Evolutionary conservation across 1,139 yeast species (phyloP), one percentile per base, ranked within the genome.

Genomic region (Geotrichum reessii): DNA sequence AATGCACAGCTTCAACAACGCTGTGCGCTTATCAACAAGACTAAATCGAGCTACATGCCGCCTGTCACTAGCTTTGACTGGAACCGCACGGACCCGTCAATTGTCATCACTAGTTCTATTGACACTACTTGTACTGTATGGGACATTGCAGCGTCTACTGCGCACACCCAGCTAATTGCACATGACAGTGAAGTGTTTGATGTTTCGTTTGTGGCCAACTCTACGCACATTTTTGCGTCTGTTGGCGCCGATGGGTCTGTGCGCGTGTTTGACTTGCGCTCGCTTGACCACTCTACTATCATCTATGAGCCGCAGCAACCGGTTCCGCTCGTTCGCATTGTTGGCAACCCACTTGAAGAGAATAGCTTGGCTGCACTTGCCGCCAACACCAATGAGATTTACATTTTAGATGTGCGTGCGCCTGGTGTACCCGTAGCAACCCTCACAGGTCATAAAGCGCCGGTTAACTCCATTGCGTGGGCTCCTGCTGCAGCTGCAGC

Each of bases 51-150:
- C 50, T 72, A 66, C 58, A 68, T 57, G 67, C 93, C 96, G 0
- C 71, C 69, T 1, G 81, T 93, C 55, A 92, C 98, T 0, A 86
- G 96, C 4, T 90, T 93, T 69, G 97, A 93, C 72, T 93, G 99
- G 98, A 91, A 88, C 74, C 74, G 78, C 53, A 76, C 80, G 2
- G 93, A 89, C 66, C 82, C 90, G 7, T 81, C 82, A 58, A 74
- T 85, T 47, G 80, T 91, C 25, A 87, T 93, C 52, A 90, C 97
- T 1, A 84, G 95, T 62, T 85, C 95, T 33, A 90, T 93, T 11
- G 99, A 93, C 73, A 93, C 99, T 0, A 93, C 99, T 0, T 93
- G 99, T 73, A 92, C 98, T 0, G 85, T 91, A 2, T 93, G 99
- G 98, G 98, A 93, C 72, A 74, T 90, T 50, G 78, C 76, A 37